Conservation (phyloP, 208 protist genomes). For the Acanthamoeba triangularis region DNA sequence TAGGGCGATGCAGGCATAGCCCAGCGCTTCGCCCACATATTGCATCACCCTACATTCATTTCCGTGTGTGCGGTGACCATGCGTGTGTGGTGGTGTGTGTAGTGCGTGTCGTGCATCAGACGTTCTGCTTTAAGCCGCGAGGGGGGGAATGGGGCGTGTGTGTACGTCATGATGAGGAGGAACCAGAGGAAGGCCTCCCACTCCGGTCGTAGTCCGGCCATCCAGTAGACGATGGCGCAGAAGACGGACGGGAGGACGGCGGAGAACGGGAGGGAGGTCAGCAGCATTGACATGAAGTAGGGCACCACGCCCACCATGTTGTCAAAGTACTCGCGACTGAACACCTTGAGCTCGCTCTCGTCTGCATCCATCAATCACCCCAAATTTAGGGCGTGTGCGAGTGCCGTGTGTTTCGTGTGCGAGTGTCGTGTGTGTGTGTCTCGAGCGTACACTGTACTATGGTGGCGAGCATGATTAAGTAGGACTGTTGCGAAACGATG, state of each 20-base stretch:
- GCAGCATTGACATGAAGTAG: neutral
- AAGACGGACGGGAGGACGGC: neutral
- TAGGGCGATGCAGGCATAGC: neutral
- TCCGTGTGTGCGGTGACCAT: no score
- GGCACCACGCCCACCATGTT: neutral
- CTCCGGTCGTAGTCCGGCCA: neutral
- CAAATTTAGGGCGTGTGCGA: neutral
- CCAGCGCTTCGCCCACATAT: neutral
- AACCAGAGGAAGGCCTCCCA: slow-evolving; percentile 43
- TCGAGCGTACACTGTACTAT: neutral
- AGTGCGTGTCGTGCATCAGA: no score
- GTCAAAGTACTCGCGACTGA: slow-evolving; percentile 20
- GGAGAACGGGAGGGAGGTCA: neutral
- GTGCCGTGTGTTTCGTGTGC: neutral
- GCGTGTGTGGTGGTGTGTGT: neutral
- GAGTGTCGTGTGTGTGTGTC: no score
- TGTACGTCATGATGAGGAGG: slow-evolving; percentile 30
- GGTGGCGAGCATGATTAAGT: slow-evolving; percentile 19
- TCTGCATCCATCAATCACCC: neutral
- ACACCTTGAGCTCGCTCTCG: slow-evolving; percentile 28
- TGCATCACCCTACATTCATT: neutral
- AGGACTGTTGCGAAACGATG: neutral
- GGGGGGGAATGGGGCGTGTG: no score
- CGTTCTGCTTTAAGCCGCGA: no score
- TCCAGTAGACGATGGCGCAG: slow-evolving; percentile 13